Conservation (phyloP, 2,329 filamentous ascomycete species). For the Beauveria caledonica region DNA sequence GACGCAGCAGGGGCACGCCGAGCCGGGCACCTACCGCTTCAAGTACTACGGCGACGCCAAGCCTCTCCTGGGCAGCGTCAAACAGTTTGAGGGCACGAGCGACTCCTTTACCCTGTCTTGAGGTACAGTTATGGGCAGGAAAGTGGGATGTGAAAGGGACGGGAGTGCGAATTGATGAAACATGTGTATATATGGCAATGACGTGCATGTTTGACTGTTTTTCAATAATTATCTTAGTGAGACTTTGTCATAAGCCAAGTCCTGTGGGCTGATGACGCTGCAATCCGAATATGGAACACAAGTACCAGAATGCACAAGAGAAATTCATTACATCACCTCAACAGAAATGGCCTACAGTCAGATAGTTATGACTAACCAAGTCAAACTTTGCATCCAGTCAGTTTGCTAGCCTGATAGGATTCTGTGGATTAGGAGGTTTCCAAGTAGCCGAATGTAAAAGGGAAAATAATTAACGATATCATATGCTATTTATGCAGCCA, state of each 20-base stretch:
- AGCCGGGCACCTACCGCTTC: conserved; percentile 64
- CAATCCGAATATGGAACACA: not conserved
- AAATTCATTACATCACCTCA: no score
- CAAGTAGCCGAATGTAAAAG: not conserved
- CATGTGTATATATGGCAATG: not conserved
- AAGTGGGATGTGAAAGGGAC: no score
- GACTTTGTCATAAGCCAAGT: not conserved
- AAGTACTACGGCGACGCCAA: conserved; percentile 83
- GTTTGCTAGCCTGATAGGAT: no score
- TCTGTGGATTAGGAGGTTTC: no score
- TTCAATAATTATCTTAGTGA: not conserved
- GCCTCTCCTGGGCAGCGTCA: conserved; percentile 50
- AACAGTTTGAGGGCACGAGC: conserved; percentile 61
- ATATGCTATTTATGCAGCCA: not conserved
- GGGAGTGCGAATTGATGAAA: not conserved
- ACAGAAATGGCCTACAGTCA: no score
- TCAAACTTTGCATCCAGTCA: no score
- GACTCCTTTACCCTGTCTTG: conserved; percentile 34
- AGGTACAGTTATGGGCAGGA: not conserved
- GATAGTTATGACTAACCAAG: no score
- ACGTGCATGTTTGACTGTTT: not conserved
- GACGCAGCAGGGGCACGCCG: conserved; percentile 33
- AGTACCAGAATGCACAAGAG: not conserved
- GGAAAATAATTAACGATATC: not conserved
- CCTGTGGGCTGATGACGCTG: no score